Evolutionary conservation across 805 yeast species (phyloP).

Genomic region (Teunomyces atbi): DNA sequence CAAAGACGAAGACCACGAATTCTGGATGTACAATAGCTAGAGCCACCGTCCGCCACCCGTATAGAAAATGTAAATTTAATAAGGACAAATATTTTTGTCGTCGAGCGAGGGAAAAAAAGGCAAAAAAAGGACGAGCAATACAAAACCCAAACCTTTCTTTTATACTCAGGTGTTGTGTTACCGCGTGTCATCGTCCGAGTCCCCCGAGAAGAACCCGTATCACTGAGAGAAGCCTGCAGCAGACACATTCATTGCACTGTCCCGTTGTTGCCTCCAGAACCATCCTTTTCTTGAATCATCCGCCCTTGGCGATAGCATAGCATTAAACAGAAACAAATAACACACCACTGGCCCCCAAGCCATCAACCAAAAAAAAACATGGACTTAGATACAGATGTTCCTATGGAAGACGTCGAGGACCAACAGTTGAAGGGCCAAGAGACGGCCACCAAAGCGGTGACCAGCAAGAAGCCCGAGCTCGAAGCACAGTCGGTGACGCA

Average conservation of each 20-base stretch:
- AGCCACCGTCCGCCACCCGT: too few species aligned
- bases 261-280: background rate
- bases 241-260: too few species aligned
- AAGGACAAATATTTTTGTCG: too few species aligned
- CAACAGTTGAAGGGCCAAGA: slow-evolving; percentile 27
- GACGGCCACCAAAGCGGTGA: slow-evolving; percentile 6
- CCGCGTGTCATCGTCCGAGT: background rate
- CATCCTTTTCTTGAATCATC: background rate
- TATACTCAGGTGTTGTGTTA: background rate
- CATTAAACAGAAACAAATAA: background rate
- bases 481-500: slow-evolving; percentile 51
- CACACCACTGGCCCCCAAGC: background rate
- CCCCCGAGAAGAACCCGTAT: background rate
- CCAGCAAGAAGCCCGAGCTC: slow-evolving; percentile 35
- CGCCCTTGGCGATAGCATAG: background rate
- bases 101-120: background rate
- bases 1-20: slow-evolving; percentile 1
- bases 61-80: too few species aligned
- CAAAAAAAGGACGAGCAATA: background rate
- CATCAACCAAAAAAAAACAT: slow-evolving; percentile 17
- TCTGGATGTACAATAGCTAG: slow-evolving; percentile 1
- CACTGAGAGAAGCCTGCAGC: too few species aligned
- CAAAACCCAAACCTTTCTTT: background rate
- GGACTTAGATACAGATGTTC: slow-evolving; percentile 80
- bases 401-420: slow-evolving; percentile 76